Base-by-base conservation (phyloP, 371 early-diverging fungal species). In the Mortierella sp. region DNA sequence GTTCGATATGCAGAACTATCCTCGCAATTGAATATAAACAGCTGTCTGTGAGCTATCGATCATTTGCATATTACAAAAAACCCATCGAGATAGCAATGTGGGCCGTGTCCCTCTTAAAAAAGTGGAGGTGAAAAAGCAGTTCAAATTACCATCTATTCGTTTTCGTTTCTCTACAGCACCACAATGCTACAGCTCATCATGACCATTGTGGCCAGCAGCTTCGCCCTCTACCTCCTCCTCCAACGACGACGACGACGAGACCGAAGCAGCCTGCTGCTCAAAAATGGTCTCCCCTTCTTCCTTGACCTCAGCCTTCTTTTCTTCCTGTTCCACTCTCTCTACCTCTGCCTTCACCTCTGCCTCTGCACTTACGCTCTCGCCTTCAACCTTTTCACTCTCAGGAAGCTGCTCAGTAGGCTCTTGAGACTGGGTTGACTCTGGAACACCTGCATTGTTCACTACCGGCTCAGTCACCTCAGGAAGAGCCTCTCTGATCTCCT, bases 181-280 rank as follows among this genome's bases (percentile, higher is more conserved):
- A 34, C n/a, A n/a, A n/a, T 44, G 58, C 65, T 78, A 80, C 31
- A 78, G 79, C 48, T 80, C 84, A 60, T 84, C 84, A 65, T 84
- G 84, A 2, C 57, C 50, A 38, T 72, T 79, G 45, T 76, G 42
- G 21, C 44, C 34, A 28, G 44, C 47, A 28, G 44, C 75, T 38
- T 74, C 70, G 72, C 72, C 71, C 38, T 55, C 73, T 68, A 52
- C 54, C 34, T 72, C 75, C 38, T 19, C 63, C n/a, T 77, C 75
- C 34, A 16, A 16, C 60, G 60, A 16, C 31, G 31, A 28, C 60
- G 19, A 60, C 16, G 31, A 11, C 47, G 58, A 60, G 52, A 47
- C 72, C 55, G 58, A 75, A 63, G 70, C 81, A 77, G 80, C 84
- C 84, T 80, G 84, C 81, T 84, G 84, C 81, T 78, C 84, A 54